phyloP scores from a whole-genome alignment of 1,284 basidiomycete species.

The Ustilago lituana region DNA sequence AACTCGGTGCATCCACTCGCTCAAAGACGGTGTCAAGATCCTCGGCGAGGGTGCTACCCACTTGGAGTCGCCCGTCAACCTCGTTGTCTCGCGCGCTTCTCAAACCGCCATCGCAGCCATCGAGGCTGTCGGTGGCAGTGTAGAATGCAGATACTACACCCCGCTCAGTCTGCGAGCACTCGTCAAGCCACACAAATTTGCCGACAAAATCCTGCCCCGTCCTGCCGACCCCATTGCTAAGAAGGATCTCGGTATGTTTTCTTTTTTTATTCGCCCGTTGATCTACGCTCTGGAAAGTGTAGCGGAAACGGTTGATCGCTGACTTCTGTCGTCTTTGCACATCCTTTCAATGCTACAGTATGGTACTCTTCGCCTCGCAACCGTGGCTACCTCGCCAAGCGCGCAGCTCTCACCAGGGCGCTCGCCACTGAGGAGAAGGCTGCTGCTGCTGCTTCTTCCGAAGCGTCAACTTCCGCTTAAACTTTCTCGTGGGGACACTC shows the following conservation, averaged over 20 bases:
- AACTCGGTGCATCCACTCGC: slow-evolving; percentile 87
- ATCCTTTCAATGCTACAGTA: too few relatives aligned
- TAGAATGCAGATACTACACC: slow-evolving; percentile 94
- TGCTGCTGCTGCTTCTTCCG: background rate
- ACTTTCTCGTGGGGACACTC: background rate
- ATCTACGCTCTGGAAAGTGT: too few relatives aligned
- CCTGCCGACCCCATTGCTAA: slow-evolving; percentile 58
- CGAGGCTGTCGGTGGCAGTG: slow-evolving; percentile 81
- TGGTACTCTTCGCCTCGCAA: slow-evolving; percentile 55
- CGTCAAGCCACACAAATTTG: slow-evolving; percentile 71
- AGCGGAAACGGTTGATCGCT: too few relatives aligned
- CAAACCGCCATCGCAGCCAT: slow-evolving; percentile 85
- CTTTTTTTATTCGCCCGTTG: too few relatives aligned
- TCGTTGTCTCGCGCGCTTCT: slow-evolving; percentile 85
- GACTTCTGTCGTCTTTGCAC: too few relatives aligned
- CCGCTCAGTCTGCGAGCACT: slow-evolving; percentile 82
- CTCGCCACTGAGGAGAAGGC: slow-evolving; percentile 10
- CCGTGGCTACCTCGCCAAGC: slow-evolving; percentile 55
- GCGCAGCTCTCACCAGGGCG: slow-evolving; percentile 25
- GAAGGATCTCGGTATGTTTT: slow-evolving; percentile 53
- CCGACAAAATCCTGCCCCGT: slow-evolving; percentile 51
- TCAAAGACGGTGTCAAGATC: slow-evolving; percentile 89
- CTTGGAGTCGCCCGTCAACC: slow-evolving; percentile 79
- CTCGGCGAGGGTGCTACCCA: slow-evolving; percentile 80
- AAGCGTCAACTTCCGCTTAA: slow-evolving; percentile 7